A percentile compares a stretch with the other conserved stretches of the same genome.
Conservation (phyloP, 257 asterid genomes). For the Ilex aquifolium region DNA sequence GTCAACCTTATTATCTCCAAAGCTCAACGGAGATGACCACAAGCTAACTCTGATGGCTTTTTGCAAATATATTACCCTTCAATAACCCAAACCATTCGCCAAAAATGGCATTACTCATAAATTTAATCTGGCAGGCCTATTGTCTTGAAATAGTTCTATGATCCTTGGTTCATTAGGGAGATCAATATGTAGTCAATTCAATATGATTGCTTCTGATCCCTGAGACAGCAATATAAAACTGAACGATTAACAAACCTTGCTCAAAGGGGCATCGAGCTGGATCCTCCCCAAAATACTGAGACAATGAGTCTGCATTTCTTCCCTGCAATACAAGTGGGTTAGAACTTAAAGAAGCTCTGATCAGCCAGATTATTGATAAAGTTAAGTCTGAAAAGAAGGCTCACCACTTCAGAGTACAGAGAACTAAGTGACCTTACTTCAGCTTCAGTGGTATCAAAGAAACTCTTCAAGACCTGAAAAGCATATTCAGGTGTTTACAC, state of each 20-base stretch:
- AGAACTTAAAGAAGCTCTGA: constrained; percentile 14
- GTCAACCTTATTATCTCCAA: too few relatives aligned
- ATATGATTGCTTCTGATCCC: too few relatives aligned
- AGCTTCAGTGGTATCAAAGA: constrained; percentile 88
- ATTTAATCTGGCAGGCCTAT: too few relatives aligned
- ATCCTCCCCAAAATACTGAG: constrained; percentile 95
- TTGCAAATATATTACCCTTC: not conserved
- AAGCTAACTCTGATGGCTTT: too few relatives aligned
- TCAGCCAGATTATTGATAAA: not conserved
- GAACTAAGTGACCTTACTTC: constrained; percentile 89
- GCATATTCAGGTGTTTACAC: constrained; percentile 9
- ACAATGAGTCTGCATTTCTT: constrained; percentile 91
- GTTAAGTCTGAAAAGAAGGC: constrained; percentile 12
- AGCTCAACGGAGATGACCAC: too few relatives aligned
- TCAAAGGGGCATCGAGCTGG: constrained; percentile 98
- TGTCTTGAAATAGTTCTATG: too few relatives aligned
- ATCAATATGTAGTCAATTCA: too few relatives aligned
- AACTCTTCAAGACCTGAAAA: constrained; percentile 73
- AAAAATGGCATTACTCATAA: too few relatives aligned
- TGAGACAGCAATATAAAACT: not conserved
- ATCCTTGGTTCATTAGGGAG: too few relatives aligned
- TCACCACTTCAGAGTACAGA: constrained; percentile 93
- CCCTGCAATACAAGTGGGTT: constrained; percentile 50
- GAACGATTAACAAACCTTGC: constrained; percentile 50
- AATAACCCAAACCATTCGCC: too few relatives aligned